phyloP scores from a whole-genome alignment of 192 early-diverging fungal species.

The Dissophora globulifera region DNA sequence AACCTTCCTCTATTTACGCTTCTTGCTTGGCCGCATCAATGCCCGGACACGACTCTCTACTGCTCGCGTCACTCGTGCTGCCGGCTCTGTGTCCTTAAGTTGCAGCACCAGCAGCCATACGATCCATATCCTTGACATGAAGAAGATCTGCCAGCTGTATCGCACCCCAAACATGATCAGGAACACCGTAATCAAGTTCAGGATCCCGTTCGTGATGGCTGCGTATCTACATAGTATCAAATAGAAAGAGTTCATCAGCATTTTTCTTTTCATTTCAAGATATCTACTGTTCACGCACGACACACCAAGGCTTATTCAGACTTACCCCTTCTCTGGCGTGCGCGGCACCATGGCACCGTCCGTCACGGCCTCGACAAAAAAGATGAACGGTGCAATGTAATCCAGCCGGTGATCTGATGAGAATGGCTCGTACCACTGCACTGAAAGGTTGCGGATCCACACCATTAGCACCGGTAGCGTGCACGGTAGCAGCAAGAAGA shows the following conservation, averaged over 20 bases:
- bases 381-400: slow-evolving; percentile 67
- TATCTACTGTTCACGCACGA: no score
- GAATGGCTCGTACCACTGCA: slow-evolving; percentile 84
- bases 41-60: slow-evolving; percentile 3
- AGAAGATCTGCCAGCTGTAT: slow-evolving; percentile 71
- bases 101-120: slow-evolving; percentile 51
- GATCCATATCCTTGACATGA: slow-evolving; percentile 62
- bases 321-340: slow-evolving; percentile 58
- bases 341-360: slow-evolving; percentile 66
- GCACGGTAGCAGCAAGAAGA: slow-evolving; percentile 77
- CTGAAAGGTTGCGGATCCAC: slow-evolving; percentile 83
- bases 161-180: slow-evolving; percentile 70
- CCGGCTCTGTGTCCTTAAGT: slow-evolving; percentile 34
- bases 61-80: slow-evolving; percentile 4
- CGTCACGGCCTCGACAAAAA: slow-evolving; percentile 65
- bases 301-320: slow-evolving; percentile 15
- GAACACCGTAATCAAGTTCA: slow-evolving; percentile 59
- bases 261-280: no score
- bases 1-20: slow-evolving; percentile 25
- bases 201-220: slow-evolving; percentile 33
- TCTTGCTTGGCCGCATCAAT: slow-evolving; percentile 25
- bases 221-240: slow-evolving; percentile 61
- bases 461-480: slow-evolving; percentile 81
- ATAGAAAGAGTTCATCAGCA: slow-evolving; percentile 33
- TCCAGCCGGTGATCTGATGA: slow-evolving; percentile 77